Base-by-base conservation (phyloP, 2,329 filamentous ascomycete species). In the Claviceps sp. region DNA sequence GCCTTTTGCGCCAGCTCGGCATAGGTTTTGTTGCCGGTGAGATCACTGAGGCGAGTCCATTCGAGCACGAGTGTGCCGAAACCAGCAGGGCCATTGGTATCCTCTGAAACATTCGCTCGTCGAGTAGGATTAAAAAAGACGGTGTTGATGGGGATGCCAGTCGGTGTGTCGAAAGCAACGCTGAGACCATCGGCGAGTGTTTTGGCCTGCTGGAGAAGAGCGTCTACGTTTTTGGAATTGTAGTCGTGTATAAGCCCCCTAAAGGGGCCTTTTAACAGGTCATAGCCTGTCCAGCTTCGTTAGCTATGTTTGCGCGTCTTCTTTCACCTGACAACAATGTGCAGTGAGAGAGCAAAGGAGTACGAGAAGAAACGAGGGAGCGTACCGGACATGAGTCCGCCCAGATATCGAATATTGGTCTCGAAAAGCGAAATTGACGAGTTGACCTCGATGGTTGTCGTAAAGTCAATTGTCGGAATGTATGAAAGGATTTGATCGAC, bases 331-430 rank as follows among this genome's bases (percentile, higher is more conserved):
- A 30, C 8, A 30, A 30, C 8, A 30, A 30, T 30, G 26, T 30
- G 26, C 8, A 11, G 26, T 30, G 26, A 30, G 26, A 30, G 26
- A 30, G 26, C 4, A 30, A 30, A 30, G 8, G 8, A 30, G 26
- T 9, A 30, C 11, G 8, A 30, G 26, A 8, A 8, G 26, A 30
- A 30, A 9, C 1, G 8, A 30, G 26, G 26, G 26, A 30, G 26
- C 26, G 26, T 58, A 77, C 83, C 86, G 2, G 88, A 85, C 6
- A 95, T 62, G 59, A 95, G 73, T 18, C 88, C 89, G 8, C 81
- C 89, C 1, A 95, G 70, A 61, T 95, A 95, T 26, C 89, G 82
- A 62, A 95, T 95, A 0, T 88, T 95, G 0, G 88, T 94, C 67
- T 95, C 89, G 61, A 95, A 95, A 8, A 95, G 67, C 37, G 85